Evolutionary conservation across 805 yeast genomes (phyloP).

Genomic region (Metschnikowia cerradonensis): DNA sequence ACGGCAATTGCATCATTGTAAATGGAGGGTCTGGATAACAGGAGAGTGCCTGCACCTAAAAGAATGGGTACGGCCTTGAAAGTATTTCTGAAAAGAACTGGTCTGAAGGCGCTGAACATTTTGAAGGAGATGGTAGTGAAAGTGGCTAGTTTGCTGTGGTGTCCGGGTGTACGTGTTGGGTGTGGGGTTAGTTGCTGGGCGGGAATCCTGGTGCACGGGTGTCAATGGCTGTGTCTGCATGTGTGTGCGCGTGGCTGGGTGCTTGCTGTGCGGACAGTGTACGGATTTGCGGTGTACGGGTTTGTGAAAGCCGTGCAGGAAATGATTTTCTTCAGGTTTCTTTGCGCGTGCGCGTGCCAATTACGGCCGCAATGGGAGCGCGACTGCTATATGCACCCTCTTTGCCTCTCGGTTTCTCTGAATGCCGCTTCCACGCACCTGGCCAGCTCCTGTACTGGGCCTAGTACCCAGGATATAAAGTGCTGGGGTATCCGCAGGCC

Average conservation of each 20-base stretch:
- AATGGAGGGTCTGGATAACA: slow-evolving; percentile 10
- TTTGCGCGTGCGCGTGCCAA: not conserved
- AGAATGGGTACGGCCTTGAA: slow-evolving; percentile 12
- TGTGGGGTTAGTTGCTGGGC: not conserved
- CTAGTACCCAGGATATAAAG: not conserved
- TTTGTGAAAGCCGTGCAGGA: not conserved
- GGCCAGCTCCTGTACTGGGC: slow-evolving; percentile 6
- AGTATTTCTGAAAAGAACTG: slow-evolving; percentile 11
- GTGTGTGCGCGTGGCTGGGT: not conserved
- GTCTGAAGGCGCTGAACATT: slow-evolving; percentile 17
- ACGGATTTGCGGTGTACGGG: not conserved
- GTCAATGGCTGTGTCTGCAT: not conserved
- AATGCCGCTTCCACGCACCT: slow-evolving; percentile 3
- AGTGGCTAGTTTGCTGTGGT: not conserved
- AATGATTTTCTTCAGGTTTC: not conserved
- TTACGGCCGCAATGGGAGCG: not conserved
- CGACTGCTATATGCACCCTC: not conserved
- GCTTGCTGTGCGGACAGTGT: not conserved
- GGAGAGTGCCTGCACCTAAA: slow-evolving; percentile 13
- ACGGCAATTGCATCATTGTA: slow-evolving; percentile 14
- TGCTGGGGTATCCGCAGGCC: slow-evolving; percentile 2
- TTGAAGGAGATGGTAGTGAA: not conserved
- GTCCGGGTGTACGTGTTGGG: not conserved
- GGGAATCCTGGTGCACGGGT: not conserved
- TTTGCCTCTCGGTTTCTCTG: slow-evolving; percentile 1